Percentiles rank a stretch among this genome's conserved stretches.
Conservation (phyloP, 768 basidiomycete species). For the Leccinum obscurum region DNA sequence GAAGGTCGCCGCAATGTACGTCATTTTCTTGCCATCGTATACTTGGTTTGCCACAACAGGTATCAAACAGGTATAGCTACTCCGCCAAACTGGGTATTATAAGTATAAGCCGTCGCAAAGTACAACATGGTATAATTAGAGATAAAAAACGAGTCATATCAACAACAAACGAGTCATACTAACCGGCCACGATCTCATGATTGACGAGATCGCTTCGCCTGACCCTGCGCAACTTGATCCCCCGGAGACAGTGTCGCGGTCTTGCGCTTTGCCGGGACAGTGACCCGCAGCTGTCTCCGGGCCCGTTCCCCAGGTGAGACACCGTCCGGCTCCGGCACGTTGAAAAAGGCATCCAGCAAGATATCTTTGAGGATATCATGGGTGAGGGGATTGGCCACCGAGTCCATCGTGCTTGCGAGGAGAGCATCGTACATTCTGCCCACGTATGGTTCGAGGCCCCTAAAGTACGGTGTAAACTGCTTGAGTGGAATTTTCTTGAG, state of each 20-base stretch:
- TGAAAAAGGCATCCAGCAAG: not conserved
- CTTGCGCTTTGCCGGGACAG: not conserved
- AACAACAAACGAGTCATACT: too few relatives aligned
- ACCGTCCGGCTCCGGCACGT: not conserved
- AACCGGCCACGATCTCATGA: not conserved
- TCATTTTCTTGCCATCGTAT: not conserved
- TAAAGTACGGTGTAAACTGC: not conserved
- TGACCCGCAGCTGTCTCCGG: not conserved
- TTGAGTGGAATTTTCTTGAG: not conserved
- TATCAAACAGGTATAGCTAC: slow-evolving; percentile 57
- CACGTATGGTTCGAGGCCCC: not conserved
- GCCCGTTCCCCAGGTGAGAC: not conserved
- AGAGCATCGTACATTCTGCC: not conserved
- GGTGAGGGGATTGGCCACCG: not conserved
- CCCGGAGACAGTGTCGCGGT: not conserved
- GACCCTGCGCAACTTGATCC: not conserved
- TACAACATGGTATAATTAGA: too few relatives aligned
- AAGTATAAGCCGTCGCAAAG: too few relatives aligned
- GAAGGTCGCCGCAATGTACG: slow-evolving; percentile 89
- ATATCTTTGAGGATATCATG: not conserved
- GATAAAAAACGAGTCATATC: too few relatives aligned
- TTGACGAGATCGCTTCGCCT: not conserved
- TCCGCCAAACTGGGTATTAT: slow-evolving; percentile 32
- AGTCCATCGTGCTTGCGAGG: not conserved
- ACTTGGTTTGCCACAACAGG: slow-evolving; percentile 39